Percentiles rank a stretch among this genome's conserved stretches.
These are phyloP conservation scores for Parachlorella kessleri DNA, from an alignment of 139 green algal genomes.

Conservation along the genomic window DNA sequence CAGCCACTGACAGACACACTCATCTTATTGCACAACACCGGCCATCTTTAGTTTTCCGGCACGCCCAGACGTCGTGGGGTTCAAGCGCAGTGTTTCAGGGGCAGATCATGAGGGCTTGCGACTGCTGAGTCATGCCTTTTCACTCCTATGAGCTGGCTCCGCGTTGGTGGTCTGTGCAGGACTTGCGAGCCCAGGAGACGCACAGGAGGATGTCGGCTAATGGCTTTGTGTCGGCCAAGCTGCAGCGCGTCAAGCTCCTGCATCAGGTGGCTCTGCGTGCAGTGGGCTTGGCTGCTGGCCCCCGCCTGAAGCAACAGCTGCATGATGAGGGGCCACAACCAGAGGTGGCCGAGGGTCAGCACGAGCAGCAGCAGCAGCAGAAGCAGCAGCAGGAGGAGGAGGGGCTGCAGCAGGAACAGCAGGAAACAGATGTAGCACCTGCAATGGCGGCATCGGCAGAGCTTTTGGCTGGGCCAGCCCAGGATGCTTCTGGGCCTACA, in stretches of 20 bases:
- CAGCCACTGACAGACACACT: too few species aligned
- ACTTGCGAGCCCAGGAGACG: background rate
- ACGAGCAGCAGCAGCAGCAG: background rate
- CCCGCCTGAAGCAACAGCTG: too few species aligned
- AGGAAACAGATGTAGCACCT: background rate
- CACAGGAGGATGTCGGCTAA: background rate
- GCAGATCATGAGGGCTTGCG: too few species aligned
- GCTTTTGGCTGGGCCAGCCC: background rate
- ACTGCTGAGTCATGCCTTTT: too few species aligned
- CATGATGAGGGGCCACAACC: too few species aligned
- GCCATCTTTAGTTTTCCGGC: too few species aligned
- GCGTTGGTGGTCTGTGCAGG: too few species aligned
- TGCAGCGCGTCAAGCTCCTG: background rate
- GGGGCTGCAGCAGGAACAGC: background rate
- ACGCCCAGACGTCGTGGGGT: too few species aligned
- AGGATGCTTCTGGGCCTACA: background rate
- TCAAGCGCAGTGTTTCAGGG: too few species aligned
- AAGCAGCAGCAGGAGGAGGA: background rate
- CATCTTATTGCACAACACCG: too few species aligned
- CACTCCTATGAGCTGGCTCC: too few species aligned
- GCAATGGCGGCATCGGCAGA: background rate
- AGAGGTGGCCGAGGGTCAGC: background rate
- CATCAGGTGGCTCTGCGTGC: background rate
- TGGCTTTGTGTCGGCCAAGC: background rate
- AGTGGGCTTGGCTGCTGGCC: background rate